These are phyloP conservation scores for Acacia concinna DNA, from an alignment of 331 rosid genomes.

Conservation along the genomic window DNA sequence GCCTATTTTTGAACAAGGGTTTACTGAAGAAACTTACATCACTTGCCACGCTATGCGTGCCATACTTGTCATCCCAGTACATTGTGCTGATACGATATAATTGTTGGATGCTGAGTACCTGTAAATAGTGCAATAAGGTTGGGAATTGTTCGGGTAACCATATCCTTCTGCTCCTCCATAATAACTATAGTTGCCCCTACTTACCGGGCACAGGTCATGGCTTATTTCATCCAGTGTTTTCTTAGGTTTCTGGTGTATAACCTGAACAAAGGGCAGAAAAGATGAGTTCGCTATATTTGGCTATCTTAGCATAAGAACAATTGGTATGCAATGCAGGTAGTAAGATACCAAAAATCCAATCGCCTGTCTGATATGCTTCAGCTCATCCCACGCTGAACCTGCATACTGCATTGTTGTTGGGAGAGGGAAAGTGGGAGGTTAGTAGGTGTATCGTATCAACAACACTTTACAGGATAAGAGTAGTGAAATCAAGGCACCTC, in stretches of 20 bases:
- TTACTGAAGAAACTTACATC: constrained; percentile 63
- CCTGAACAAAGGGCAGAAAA: constrained; percentile 44
- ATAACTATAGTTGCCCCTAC: constrained; percentile 29
- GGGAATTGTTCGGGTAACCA: constrained; percentile 30
- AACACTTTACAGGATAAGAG: background rate
- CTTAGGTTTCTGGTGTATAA: constrained; percentile 85
- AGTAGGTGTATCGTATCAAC: constrained; percentile 21
- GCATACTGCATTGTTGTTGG: constrained; percentile 56
- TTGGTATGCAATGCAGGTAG: constrained; percentile 12
- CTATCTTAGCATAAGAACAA: constrained; percentile 14
- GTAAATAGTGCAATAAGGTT: constrained; percentile 31
- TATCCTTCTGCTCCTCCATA: constrained; percentile 11
- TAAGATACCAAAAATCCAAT: constrained; percentile 77
- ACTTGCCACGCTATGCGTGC: constrained; percentile 73
- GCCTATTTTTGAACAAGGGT: constrained; percentile 38
- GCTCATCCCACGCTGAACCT: constrained; percentile 88
- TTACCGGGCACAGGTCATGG: constrained; percentile 82
- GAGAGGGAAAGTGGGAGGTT: constrained; percentile 11
- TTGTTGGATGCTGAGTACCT: constrained; percentile 87
- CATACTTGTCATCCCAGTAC: constrained; percentile 90
- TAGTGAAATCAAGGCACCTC: constrained; percentile 53
- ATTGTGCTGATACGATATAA: constrained; percentile 82
- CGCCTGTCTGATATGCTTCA: constrained; percentile 80
- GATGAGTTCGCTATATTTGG: constrained; percentile 31
- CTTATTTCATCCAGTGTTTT: constrained; percentile 80